Conservation (phyloP, 73 alveolate species). For the Paramecium octaurelia region DNA sequence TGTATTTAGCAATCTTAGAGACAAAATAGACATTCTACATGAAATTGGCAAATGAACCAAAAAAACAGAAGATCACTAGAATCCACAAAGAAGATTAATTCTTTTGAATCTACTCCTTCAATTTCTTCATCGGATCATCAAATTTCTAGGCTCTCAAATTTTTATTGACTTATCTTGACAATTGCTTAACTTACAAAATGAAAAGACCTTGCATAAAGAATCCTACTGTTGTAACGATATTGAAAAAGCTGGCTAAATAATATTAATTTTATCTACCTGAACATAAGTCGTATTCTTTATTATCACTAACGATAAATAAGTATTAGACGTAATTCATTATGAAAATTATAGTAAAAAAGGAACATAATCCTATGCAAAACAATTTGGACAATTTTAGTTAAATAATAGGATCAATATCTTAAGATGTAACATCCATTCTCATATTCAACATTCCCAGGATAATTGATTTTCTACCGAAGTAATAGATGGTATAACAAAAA, state of each 20-base stretch:
- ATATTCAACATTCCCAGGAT: slow-evolving; percentile 15
- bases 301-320: background rate
- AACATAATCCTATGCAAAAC: slow-evolving; percentile 11
- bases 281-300: background rate
- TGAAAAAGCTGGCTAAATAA: slow-evolving; percentile 22
- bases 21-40: slow-evolving; percentile 24
- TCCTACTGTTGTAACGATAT: slow-evolving; percentile 26
- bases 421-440: slow-evolving; percentile 34
- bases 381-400: slow-evolving; percentile 26
- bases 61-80: background rate
- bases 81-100: background rate
- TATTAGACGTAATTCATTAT: slow-evolving; percentile 5
- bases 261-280: background rate
- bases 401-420: slow-evolving; percentile 41
- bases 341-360: background rate
- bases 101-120: background rate
- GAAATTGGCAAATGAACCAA: background rate
- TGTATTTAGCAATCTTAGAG: background rate
- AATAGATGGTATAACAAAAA: slow-evolving; percentile 18
- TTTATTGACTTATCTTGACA: slow-evolving; percentile 12
- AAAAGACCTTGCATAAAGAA: slow-evolving; percentile 47
- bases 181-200: background rate
- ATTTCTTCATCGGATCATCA: background rate
- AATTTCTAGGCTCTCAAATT: slow-evolving; percentile 5
- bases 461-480: slow-evolving; percentile 34